These are phyloP conservation scores for Phytophthora fragariaefolia DNA, from an alignment of 352 stramenopile species.

Conservation along the genomic window DNA sequence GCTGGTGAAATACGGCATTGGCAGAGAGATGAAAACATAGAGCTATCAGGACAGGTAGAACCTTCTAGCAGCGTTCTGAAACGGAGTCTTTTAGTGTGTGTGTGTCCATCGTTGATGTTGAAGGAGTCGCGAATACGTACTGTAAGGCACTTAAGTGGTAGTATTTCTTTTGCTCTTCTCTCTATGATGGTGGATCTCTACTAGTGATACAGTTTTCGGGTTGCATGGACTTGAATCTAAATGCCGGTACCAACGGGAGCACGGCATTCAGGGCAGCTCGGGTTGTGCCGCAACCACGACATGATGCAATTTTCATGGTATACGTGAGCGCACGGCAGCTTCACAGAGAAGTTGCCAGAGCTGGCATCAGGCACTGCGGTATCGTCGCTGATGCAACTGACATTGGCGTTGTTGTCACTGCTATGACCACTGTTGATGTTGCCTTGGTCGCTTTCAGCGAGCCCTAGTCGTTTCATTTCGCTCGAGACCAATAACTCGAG, in stretches of 20 bases:
- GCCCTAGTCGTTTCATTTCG: constrained; percentile 29
- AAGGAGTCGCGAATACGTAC: background rate
- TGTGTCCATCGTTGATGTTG: background rate
- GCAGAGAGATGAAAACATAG: constrained; percentile 17
- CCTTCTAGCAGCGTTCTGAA: constrained; percentile 29
- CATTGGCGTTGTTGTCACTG: constrained; percentile 1
- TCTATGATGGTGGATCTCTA: constrained; percentile 3
- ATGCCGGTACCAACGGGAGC: constrained; percentile 33
- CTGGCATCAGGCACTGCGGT: background rate
- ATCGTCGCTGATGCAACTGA: too few relatives aligned
- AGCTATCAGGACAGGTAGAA: constrained; percentile 8
- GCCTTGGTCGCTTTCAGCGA: constrained; percentile 9
- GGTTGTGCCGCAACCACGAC: constrained; percentile 66
- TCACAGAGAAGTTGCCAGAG: constrained; percentile 41
- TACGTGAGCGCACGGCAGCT: constrained; percentile 55
- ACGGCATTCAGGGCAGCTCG: constrained; percentile 67
- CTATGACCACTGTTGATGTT: background rate
- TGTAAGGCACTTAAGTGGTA: background rate
- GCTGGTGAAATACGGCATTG: background rate
- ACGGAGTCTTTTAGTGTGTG: background rate
- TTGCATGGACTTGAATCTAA: constrained; percentile 3
- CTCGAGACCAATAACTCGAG: constrained; percentile 44
- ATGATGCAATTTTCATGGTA: constrained; percentile 80
- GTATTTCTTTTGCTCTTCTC: background rate
- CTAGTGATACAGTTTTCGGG: background rate